Evolutionary conservation across 768 basidiomycete species (phyloP).

Genomic region (Lactarius hatsudake): DNA sequence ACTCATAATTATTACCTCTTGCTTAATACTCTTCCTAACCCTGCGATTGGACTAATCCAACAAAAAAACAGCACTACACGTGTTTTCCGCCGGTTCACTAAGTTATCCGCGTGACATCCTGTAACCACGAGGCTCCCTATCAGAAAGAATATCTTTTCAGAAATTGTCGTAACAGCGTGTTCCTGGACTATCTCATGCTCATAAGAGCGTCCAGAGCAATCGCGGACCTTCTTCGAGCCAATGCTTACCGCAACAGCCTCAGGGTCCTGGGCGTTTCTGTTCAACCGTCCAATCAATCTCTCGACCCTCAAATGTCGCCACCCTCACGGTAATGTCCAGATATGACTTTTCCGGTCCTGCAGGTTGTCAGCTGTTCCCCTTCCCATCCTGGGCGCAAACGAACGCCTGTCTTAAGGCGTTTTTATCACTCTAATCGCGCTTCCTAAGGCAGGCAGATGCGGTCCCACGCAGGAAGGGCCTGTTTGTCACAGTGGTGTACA

Average conservation of each 20-base stretch:
- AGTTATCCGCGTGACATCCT: constrained; percentile 19
- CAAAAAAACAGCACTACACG: constrained; percentile 7
- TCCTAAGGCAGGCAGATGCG: too few species aligned
- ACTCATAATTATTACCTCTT: too few species aligned
- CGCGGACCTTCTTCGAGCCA: background rate
- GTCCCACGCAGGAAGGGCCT: too few species aligned
- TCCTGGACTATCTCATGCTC: constrained; percentile 17
- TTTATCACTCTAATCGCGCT: too few species aligned
- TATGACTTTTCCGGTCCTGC: constrained; percentile 23
- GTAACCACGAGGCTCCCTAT: constrained; percentile 24
- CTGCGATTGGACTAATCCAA: too few species aligned
- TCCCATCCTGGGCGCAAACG: constrained; percentile 28
- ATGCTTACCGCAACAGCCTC: constrained; percentile 8
- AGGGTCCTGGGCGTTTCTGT: constrained; percentile 20
- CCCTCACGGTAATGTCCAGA: constrained; percentile 23
- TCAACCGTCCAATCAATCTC: constrained; percentile 1
- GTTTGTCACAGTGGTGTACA: too few species aligned
- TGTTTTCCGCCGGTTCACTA: constrained; percentile 15
- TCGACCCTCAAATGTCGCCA: constrained; percentile 23
- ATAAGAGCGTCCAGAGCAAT: background rate
- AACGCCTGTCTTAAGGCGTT: constrained; percentile 25
- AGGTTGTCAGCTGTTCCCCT: constrained; percentile 26
- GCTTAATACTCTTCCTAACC: too few species aligned
- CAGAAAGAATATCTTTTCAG: constrained; percentile 21
- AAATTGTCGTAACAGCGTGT: constrained; percentile 23